Percentiles rank a stretch among this genome's conserved stretches.
Evolutionary conservation across 768 basidiomycete genomes (phyloP).

Genomic region (Mycena sanguinolenta): DNA sequence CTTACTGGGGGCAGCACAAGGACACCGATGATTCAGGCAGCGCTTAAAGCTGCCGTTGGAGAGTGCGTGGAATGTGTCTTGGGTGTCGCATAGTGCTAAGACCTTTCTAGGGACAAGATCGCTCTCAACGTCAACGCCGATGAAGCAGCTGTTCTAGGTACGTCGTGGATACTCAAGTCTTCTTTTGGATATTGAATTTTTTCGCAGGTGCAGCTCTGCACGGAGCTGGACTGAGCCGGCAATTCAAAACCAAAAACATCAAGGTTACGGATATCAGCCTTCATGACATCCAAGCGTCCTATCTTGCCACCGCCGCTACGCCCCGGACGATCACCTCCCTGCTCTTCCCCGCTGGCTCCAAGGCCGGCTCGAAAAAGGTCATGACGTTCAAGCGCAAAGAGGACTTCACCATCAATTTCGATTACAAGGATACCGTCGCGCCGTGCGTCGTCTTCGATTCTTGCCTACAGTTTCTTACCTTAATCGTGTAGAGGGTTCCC

Average conservation of each 20-base stretch:
- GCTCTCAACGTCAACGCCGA: constrained; percentile 97
- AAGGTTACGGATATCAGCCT: constrained; percentile 81
- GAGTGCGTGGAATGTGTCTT: constrained; percentile 62
- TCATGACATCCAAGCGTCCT: constrained; percentile 85
- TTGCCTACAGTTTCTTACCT: not conserved
- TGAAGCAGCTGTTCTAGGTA: constrained; percentile 91
- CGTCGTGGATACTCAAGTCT: not conserved
- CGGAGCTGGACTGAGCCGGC: constrained; percentile 88
- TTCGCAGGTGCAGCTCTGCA: constrained; percentile 78
- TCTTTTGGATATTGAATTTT: not conserved
- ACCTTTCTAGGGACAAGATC: constrained; percentile 73
- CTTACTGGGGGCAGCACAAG: constrained; percentile 93
- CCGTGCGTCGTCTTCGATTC: constrained; percentile 59
- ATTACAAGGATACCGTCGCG: constrained; percentile 76
- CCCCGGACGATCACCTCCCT: constrained; percentile 79
- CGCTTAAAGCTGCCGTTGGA: constrained; percentile 83
- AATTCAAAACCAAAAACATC: constrained; percentile 96
- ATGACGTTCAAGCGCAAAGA: constrained; percentile 88
- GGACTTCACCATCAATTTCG: constrained; percentile 84
- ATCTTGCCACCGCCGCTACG: constrained; percentile 72
- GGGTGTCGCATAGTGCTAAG: constrained; percentile 9
- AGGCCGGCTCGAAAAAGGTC: constrained; percentile 86
- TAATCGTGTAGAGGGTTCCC: constrained; percentile 71
- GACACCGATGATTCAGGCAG: constrained; percentile 91
- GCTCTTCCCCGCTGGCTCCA: constrained; percentile 85